Evolutionary conservation across 2,329 filamentous ascomycete genomes (phyloP), one percentile per base, ranked within the genome.

Genomic region (Gaeumannomyces tritici): DNA sequence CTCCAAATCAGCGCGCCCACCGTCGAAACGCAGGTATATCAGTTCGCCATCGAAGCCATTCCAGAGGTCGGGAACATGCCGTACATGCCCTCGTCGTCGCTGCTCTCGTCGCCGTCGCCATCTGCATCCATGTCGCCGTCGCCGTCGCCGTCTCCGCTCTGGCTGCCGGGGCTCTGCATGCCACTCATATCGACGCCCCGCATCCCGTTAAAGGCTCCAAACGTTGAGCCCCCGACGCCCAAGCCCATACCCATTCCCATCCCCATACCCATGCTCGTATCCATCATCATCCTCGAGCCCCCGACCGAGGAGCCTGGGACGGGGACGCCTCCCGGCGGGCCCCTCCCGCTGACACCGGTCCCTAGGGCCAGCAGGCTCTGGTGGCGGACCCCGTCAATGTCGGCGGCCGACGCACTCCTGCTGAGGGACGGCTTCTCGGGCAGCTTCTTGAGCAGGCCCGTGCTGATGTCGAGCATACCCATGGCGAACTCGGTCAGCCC

Each of bases 401-500:
- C 81, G 13, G 73, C 77, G 9, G 76, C 72, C 67, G 82, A 84
- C 3, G 74, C 79, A 47, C 75, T 80, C 57, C 83, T 77, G 69
- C 83, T 86, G 68, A 90, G 80, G 28, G 81, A 81, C 11, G 88
- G 88, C 73, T 91, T 91, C 70, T 88, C 86, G 0, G 88, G 88
- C 24, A 90, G 79, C 67, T 86, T 83, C 70, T 88, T 88, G 28
- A 90, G 79, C 64, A 91, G 72, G 0, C 85, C 85, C 0, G 86
- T 88, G 26, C 85, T 88, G 62, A 88, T 88, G 70, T 91, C 89
- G 56, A 92, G 76, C 80, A 90, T 90, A 3, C 87, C 87, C 78
- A 91, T 87, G n/a, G 89, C 89, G 68, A 90, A 91, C 65, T 84
- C 81, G 0, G 85, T 88, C 61, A 88, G 70, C 1, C 81, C 79